Base-by-base conservation (phyloP, 495 filamentous ascomycete genomes). In the Daldinia concentrica region DNA sequence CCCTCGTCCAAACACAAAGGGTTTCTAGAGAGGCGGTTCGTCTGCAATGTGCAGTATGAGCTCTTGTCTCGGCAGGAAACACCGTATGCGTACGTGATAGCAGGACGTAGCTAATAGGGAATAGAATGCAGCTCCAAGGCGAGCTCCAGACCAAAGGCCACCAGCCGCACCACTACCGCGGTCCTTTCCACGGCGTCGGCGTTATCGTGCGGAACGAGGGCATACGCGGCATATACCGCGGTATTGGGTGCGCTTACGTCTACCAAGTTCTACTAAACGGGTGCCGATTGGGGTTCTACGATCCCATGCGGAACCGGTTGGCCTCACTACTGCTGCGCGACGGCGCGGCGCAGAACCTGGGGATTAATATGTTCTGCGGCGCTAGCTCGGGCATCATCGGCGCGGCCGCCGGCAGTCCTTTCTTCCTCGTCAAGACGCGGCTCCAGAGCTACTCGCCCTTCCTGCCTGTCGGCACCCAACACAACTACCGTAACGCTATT, bases 351-450 rank as follows among this genome's bases (percentile, higher is more conserved):
- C 95, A 99, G 77, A 95, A 89, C 67, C 83, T 98, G 55, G 90
- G 88, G 17, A 87, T 97, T 81, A 99, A 99, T 79, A 91, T 99
- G 82, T 91, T 98, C 75, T 89, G 91, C 50, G 95, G 95, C 68
- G 95, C 95, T 6, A 80, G 88, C 3, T 95, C 92, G 6, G 95
- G 95, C 64, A 90, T 98, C 48, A 85, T 98, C 43, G 95, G 95
- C 62, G 95, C 95, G 6, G 91, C 91, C 8, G 91, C 91, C 14
- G 95, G 94, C 22, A 97, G 93, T 27, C 96, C 95, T 1, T 98
- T 99, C 79, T 99, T 98, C 84, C 86, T 99, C n/a, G 91, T 97
- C 77, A 99, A 99, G 83, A 99, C 95, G 8, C 89, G 95, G 14
- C 85, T 99, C 63, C 95, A 99, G 79, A 97, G 93, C 54, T 98